These are phyloP conservation scores for Sisymbrium irio DNA, from an alignment of 345 rosid genomes.

Conservation along the genomic window DNA sequence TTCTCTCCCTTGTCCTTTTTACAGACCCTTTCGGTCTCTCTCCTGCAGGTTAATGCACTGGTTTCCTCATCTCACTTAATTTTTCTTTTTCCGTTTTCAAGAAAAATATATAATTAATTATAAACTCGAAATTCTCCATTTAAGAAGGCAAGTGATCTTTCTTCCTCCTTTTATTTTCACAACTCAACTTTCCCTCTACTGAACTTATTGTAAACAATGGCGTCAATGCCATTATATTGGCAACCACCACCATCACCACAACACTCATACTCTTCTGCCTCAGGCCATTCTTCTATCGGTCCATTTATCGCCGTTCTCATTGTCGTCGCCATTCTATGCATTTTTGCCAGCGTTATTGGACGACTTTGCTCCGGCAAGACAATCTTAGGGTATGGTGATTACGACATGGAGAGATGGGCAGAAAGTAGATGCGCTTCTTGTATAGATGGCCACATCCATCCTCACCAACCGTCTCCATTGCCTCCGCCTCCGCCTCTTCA, in stretches of 20 bases:
- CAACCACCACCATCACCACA: constrained; percentile 45
- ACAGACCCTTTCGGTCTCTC: constrained; percentile 12
- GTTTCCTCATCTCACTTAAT: background rate
- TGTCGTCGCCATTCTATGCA: constrained; percentile 43
- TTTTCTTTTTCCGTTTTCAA: background rate
- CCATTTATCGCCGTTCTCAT: constrained; percentile 58
- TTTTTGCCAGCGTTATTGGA: constrained; percentile 55
- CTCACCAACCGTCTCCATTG: constrained; percentile 29
- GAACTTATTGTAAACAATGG: background rate
- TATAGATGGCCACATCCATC: constrained; percentile 62
- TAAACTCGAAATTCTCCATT: background rate
- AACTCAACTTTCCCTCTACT: background rate
- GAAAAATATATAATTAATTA: background rate
- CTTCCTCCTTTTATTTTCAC: background rate
- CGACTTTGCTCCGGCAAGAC: constrained; percentile 69
- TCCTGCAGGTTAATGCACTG: constrained; percentile 15
- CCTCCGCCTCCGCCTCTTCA: constrained; percentile 13
- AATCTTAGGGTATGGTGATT: constrained; percentile 57
- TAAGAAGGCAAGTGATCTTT: background rate
- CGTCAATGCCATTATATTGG: constrained; percentile 43
- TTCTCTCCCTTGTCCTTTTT: background rate
- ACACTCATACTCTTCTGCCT: constrained; percentile 28
- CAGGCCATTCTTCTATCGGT: constrained; percentile 42
- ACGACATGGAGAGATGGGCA: constrained; percentile 71
- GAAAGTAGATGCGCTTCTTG: constrained; percentile 66